phyloP scores from a whole-genome alignment of 2,329 filamentous ascomycete species.

The Phaeosphaeria sp. region DNA sequence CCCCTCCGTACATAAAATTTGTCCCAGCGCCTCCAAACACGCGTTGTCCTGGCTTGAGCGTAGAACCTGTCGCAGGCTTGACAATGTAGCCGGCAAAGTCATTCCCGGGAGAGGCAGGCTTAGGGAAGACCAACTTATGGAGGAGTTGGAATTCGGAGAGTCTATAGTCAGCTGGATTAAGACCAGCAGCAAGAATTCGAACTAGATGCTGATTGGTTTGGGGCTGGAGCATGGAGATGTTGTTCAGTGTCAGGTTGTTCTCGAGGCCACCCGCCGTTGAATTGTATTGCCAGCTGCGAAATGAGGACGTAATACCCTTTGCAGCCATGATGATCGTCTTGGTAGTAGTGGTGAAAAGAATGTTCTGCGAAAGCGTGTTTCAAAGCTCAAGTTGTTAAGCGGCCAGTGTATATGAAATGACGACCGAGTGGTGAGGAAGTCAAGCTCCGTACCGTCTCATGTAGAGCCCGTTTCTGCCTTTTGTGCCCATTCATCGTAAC shows the following conservation, averaged over 20 bases:
- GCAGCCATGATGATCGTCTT: background rate
- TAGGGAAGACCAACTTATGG: conserved; percentile 40
- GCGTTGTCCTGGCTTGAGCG: conserved; percentile 1
- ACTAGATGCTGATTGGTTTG: conserved; percentile 8
- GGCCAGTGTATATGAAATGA: no score
- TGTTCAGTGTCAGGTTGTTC: conserved; percentile 2
- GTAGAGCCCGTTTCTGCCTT: no score
- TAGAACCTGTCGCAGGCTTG: conserved; percentile 42
- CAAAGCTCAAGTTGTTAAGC: no score
- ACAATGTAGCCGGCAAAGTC: conserved; percentile 57
- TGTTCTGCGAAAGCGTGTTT: no score
- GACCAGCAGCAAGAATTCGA: conserved; percentile 11
- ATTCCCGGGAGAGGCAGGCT: conserved; percentile 52
- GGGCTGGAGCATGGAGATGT: background rate
- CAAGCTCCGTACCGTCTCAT: no score
- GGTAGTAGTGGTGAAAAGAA: background rate
- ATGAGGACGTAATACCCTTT: background rate
- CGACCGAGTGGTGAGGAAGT: no score
- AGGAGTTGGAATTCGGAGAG: conserved; percentile 57
- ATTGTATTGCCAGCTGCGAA: conserved; percentile 1
- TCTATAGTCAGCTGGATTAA: conserved; percentile 72
- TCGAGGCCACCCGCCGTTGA: conserved; percentile 1
- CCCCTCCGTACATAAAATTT: conserved; percentile 12
- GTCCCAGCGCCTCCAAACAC: conserved; percentile 3
- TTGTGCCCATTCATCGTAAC: no score